Evolutionary conservation across 441 rosid genomes (phyloP), one percentile per base, ranked within the genome.

Genomic region (Croton laevigatus): DNA sequence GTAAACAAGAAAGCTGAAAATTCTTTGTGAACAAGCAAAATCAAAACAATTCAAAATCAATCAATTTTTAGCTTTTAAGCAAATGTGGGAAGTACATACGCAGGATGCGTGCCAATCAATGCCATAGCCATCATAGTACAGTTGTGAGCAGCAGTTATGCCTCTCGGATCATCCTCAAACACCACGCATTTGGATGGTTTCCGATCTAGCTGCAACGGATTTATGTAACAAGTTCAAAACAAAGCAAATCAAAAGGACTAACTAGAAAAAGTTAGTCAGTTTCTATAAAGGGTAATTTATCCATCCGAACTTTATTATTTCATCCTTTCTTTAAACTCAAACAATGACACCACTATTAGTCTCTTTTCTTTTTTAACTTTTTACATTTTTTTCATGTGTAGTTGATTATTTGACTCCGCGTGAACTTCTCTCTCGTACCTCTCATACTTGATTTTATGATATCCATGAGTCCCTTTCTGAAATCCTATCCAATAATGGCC

Each of bases 81-180:
- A 36, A 45, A 10, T 16, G 42, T 22, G 49, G 40, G 6, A 27
- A 65, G 60, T 69, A 81, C 96, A 37, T 72, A 91, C 98, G 98
- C 98, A 0, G 90, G 93, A 78, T 90, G 96, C 68, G 94, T 66
- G 8, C 98, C 98, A 55, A 94, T 94, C 59, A 94, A 65, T 59
- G 88, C 98, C 57, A 94, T 80, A 6, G 97, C 97, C 98, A 94
- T 94, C 98, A 94, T 91, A 12, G 97, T 94, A 75, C 98, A 94
- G 78, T 91, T 91, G 79, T 94, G 98, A 71, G 98, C 97, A 0
- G 98, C 98, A 6, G 98, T 81, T 70, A 90, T 86, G 67, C 93
- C 95, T 70, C 98, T 81, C 19, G 97, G 96, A 70, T 91, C 96
- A 81, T 91, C 98, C 82, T 90, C 97, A 61, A 91, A 94, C 57